phyloP scores from a whole-genome alignment of 1,284 basidiomycete genomes.

The Trichosporon sp. region DNA sequence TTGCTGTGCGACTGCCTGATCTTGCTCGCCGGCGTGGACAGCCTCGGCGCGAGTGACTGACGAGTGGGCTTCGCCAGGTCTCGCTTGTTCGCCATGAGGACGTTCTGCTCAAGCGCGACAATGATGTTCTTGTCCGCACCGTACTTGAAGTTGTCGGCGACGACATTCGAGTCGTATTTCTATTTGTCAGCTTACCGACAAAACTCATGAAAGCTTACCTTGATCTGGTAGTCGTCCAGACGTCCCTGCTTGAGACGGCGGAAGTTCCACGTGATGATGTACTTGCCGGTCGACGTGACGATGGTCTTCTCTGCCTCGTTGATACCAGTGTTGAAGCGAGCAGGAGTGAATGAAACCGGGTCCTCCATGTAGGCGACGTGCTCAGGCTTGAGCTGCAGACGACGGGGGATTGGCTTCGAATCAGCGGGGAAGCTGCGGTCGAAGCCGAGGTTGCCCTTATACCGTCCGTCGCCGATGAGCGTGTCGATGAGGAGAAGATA shows the following conservation, averaged over 20 bases:
- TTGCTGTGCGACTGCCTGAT: conserved; percentile 32
- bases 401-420: conserved; percentile 83
- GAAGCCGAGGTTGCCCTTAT: conserved; percentile 81
- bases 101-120: conserved; percentile 90
- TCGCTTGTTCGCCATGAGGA: conserved; percentile 89
- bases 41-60: conserved; percentile 9
- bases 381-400: conserved; percentile 82
- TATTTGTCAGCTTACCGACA: conserved; percentile 14
- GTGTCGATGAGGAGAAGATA: conserved; percentile 95
- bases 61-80: conserved; percentile 61
- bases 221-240: conserved; percentile 89
- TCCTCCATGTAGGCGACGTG: conserved; percentile 94
- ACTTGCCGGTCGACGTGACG: conserved; percentile 92
- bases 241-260: conserved; percentile 86
- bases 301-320: conserved; percentile 89
- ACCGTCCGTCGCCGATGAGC: conserved; percentile 84
- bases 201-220: conserved; percentile 53
- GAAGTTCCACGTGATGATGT: conserved; percentile 94
- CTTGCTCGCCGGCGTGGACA: conserved; percentile 31
- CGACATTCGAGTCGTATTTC: conserved; percentile 84
- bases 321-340: conserved; percentile 87
- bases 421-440: conserved; percentile 92
- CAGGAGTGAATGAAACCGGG: conserved; percentile 83
- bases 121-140: conserved; percentile 94
- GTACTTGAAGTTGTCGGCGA: conserved; percentile 94